Evolutionary conservation across 441 rosid genomes (phyloP).

Genomic region (Macaranga tanarius): DNA sequence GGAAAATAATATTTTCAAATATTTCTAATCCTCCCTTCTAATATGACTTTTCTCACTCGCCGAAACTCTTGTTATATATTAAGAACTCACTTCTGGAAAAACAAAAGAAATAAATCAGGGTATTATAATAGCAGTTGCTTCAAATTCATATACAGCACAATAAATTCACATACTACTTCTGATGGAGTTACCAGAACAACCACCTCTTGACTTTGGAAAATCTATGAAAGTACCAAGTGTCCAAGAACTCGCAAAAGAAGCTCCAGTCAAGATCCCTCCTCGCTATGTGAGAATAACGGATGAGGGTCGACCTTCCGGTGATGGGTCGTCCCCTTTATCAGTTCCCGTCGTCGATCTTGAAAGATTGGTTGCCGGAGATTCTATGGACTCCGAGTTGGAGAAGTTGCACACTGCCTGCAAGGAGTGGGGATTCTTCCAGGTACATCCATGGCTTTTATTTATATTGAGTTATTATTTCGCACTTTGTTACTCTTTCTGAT

Average conservation of each 20-base stretch:
- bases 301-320: neutral
- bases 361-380: neutral
- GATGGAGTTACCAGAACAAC: too few relatives aligned
- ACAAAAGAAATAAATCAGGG: too few relatives aligned
- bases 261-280: slow-evolving; percentile 7
- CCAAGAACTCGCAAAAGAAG: slow-evolving; percentile 7
- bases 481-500: too few relatives aligned
- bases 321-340: neutral
- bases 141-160: too few relatives aligned
- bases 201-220: neutral
- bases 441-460: neutral
- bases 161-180: too few relatives aligned
- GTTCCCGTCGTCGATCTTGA: slow-evolving; percentile 25
- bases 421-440: slow-evolving; percentile 32
- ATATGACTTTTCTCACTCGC: too few relatives aligned
- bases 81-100: too few relatives aligned
- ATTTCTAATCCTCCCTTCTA: too few relatives aligned
- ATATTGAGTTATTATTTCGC: too few relatives aligned
- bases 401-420: slow-evolving; percentile 23
- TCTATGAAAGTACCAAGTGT: slow-evolving; percentile 12
- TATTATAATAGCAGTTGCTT: too few relatives aligned
- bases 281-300: slow-evolving; percentile 3
- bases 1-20: too few relatives aligned
- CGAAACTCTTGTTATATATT: too few relatives aligned
- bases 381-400: slow-evolving; percentile 13